Evolutionary conservation across 192 early-diverging fungal genomes (phyloP).

Genomic region (Globomyces pollinis-pini): DNA sequence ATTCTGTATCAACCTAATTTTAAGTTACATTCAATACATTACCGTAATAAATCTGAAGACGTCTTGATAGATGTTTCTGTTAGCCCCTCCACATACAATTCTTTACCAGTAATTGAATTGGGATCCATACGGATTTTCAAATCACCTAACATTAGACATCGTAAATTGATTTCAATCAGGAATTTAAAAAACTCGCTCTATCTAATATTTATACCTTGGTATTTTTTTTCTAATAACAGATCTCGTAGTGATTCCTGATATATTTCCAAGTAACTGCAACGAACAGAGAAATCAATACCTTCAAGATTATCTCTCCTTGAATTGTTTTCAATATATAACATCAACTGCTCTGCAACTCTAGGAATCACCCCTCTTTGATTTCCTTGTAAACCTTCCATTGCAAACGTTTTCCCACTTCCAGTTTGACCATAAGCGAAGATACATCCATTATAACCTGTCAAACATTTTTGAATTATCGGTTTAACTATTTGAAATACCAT

Average conservation of each 20-base stretch:
- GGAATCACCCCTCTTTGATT: constrained; percentile 4
- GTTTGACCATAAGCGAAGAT: constrained; percentile 12
- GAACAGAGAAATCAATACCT: constrained; percentile 32
- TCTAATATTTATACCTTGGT: constrained; percentile 15
- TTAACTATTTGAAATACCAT: constrained; percentile 18
- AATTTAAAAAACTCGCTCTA: too few relatives aligned
- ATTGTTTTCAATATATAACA: constrained; percentile 1
- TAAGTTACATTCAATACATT: constrained; percentile 29
- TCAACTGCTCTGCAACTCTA: background rate
- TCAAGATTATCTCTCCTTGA: constrained; percentile 9
- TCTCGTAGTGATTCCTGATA: constrained; percentile 34
- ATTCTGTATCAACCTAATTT: constrained; percentile 4
- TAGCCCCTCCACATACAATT: constrained; percentile 39
- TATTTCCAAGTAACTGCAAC: constrained; percentile 38
- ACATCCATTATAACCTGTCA: constrained; percentile 10
- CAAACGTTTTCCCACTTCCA: constrained; percentile 3
- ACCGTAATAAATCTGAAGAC: constrained; percentile 18
- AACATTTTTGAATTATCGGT: constrained; percentile 4
- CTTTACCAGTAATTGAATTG: constrained; percentile 24
- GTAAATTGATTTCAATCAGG: too few relatives aligned
- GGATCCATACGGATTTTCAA: constrained; percentile 37
- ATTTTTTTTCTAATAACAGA: constrained; percentile 23
- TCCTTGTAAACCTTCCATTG: background rate
- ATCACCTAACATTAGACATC: background rate
- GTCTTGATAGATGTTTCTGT: constrained; percentile 24